Base-by-base conservation (phyloP, 768 basidiomycete species). In the Daedaleopsis nitida region DNA sequence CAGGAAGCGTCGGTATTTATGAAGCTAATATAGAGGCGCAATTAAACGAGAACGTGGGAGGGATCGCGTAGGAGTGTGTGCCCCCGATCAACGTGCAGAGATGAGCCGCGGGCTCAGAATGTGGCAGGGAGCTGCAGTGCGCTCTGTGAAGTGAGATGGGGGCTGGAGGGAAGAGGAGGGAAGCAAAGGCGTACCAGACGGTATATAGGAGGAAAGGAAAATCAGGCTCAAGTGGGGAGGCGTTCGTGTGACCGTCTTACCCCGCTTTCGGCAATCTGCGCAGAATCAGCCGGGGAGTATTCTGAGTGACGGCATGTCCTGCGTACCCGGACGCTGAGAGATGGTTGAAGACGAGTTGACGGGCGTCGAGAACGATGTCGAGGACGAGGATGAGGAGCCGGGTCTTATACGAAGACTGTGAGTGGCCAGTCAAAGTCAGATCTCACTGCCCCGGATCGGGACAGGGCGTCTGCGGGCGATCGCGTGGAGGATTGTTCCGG, bases 221-320 rank as follows among this genome's bases (percentile, higher is more conserved):
- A 45, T 39, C 43, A 53, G 52, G 57, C 56, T 57, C 45, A 39
- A 47, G 51, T 54, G 45, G 47, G 48, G 52, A 54, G 52, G 62
- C 45, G 57, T 63, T 58, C 62, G 62, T 63, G 61, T 58, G 61
- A 62, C 61, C 55, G 56, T 50, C n/a, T 32, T 55, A 54, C 56
- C 57, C 61, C 56, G 52, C 56, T 58, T 62, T 61, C 61, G 61
- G 61, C 61, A 62, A 62, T 58, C 57, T 58, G 54, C 52, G 61
- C 55, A 16, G 21, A 32, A 27, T 12, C 19, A 59, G 58, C 43
- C 51, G 51, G 42, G 12, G 12, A 34, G 32, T 19, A 7, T 19
- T 5, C 13, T 27, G 23, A 42, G 39, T n/a, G 10, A 34, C 27
- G 43, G 19, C 21, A n/a, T 43, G 34, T 21, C 11, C 17, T 16